Conservation (phyloP, 1,139 yeast species). For the Suhomyces bokatorum region DNA sequence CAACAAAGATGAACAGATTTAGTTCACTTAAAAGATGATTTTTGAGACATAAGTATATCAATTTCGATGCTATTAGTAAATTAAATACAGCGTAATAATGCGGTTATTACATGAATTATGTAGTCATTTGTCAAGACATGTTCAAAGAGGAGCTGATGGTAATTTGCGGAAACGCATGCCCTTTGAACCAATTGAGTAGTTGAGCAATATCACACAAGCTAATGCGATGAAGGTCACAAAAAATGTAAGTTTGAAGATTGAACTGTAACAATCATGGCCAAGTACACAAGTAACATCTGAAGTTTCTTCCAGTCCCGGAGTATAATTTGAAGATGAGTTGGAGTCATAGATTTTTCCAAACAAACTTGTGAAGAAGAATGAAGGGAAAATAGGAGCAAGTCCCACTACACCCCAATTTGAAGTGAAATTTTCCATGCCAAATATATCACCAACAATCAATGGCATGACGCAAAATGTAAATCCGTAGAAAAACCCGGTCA, state of each 20-base stretch:
- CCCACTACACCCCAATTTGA: constrained; percentile 60
- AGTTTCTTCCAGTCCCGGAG: neutral
- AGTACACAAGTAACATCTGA: constrained; percentile 28
- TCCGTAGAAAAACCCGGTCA: constrained; percentile 59
- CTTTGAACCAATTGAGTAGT: neutral
- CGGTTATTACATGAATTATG: neutral
- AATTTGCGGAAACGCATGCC: neutral
- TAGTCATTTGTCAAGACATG: no score
- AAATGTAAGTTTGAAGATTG: constrained; percentile 40
- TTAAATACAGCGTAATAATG: neutral
- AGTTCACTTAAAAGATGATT: constrained; percentile 22
- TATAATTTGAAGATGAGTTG: constrained; percentile 23
- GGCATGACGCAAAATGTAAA: constrained; percentile 59
- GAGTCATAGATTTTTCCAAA: constrained; percentile 57
- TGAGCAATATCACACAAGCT: constrained; percentile 12
- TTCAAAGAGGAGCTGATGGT: neutral
- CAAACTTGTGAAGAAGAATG: constrained; percentile 48
- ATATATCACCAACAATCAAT: constrained; percentile 55
- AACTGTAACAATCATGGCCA: constrained; percentile 46
- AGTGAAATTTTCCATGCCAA: constrained; percentile 56
- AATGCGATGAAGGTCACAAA: constrained; percentile 14
- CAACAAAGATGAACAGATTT: constrained; percentile 24
- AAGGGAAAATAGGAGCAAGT: constrained; percentile 55
- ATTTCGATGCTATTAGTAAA: neutral
- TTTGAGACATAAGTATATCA: neutral